Base-by-base conservation (phyloP, 805 yeast species). In the Maudiozyma serrabonitensis region DNA sequence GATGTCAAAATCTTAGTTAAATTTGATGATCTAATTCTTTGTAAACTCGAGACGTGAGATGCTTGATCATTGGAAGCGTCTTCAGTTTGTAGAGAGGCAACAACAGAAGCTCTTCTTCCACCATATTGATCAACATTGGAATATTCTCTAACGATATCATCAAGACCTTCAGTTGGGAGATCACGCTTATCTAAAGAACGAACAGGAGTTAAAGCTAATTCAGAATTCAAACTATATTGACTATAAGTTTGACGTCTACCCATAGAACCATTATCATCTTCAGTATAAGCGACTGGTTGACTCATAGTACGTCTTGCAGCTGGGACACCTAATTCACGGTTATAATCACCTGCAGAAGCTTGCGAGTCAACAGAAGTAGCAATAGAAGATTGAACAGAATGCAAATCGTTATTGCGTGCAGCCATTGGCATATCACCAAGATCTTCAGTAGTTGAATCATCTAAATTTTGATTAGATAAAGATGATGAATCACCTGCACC, bases 101-200 rank as follows among this genome's bases (percentile, higher is more conserved):
- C 26, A 1, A 51, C 41, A 3, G 61, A 54, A 21, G 52, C 55
- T 50, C 67, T 59, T 18, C 50, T 54, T 15, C 56, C 51, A 32
- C 69, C 69, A 43, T 53, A 63, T 48, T 64, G 67, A 47, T 67
- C 69, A 4, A 61, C 67, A 43, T 62, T 60, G 0, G 69, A 62
- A 55, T 79, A 79, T 45, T 75, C 76, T 35, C 69, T 61, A 40
- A 79, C 74, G n/a, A 79, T 68, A 49, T 75, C 78, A 31, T 63
- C 56, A 46, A 75, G 65, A 11, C 58, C 68, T 53, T 77, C 74
- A 1, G 79, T 56, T 2, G 77, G 75, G 51, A 61, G 46, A 19
- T 61, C 62, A 42, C 75, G 58, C 8, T 70, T 46, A 50, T 62
- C 66, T 9, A 58, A 51, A 8, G 64, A 57, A 21, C 61, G 54